Percentiles rank a stretch among this genome's conserved stretches.
Conservation (phyloP, 2,329 filamentous ascomycete species). For the Zymoseptoria tritici region DNA sequence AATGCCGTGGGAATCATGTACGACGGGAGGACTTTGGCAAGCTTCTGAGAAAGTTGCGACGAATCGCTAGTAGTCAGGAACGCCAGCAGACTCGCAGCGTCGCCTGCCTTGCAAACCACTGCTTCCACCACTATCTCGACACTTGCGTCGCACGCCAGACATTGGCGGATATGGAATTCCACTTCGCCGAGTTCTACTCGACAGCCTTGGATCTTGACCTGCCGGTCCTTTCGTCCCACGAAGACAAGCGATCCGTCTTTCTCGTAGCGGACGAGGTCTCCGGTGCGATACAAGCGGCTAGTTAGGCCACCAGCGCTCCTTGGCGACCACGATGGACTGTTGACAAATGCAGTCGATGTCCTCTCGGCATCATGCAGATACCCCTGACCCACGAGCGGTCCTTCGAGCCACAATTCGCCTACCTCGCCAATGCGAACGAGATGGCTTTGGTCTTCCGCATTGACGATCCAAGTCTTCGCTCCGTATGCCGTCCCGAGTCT, state of each 20-base stretch:
- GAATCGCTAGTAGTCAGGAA: neutral
- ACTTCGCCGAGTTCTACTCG: constrained; percentile 60
- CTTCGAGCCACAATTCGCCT: constrained; percentile 43
- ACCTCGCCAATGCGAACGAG: constrained; percentile 37
- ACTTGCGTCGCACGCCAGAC: neutral
- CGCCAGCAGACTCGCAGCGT: neutral
- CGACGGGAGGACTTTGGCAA: neutral
- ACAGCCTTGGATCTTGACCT: constrained; percentile 71
- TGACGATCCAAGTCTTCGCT: constrained; percentile 24
- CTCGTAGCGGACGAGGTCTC: constrained; percentile 17
- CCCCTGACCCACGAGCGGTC: constrained; percentile 38
- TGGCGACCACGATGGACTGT: neutral
- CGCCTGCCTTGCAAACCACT: neutral
- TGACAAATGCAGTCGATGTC: constrained; percentile 17
- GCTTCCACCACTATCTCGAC: neutral
- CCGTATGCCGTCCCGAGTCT: neutral
- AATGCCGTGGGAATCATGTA: neutral
- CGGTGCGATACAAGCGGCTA: constrained; percentile 8
- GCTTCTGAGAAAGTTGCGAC: neutral
- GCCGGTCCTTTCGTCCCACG: constrained; percentile 62
- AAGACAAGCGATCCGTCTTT: constrained; percentile 36
- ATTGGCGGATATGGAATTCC: neutral
- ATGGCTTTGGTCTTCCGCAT: constrained; percentile 21
- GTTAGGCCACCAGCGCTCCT: neutral
- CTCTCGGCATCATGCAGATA: constrained; percentile 33